Conservation (phyloP, 2,329 filamentous ascomycete genomes). For the Aspergillus tanneri region DNA sequence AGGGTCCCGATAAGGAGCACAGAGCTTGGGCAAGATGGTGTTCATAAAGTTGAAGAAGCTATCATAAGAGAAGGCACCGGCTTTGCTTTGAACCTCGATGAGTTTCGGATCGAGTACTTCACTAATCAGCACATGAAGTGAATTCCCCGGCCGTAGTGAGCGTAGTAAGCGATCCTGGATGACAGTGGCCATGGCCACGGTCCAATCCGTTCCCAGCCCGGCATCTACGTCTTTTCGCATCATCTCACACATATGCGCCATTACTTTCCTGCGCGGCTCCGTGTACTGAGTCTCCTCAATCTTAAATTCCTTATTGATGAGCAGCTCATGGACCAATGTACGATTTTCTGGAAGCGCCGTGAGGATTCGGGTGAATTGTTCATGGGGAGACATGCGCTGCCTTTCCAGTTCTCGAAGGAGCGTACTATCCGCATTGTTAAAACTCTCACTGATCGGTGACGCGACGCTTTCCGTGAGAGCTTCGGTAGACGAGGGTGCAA, state of each 20-base stretch:
- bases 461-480: slow-evolving; percentile 38
- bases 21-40: slow-evolving; percentile 62
- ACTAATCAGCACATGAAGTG: slow-evolving; percentile 60
- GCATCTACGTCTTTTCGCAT: slow-evolving; percentile 59
- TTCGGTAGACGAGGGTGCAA: slow-evolving; percentile 33
- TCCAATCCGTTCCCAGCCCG: slow-evolving; percentile 59
- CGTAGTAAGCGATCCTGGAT: slow-evolving; percentile 61
- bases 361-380: slow-evolving; percentile 53
- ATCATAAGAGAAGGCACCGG: slow-evolving; percentile 62
- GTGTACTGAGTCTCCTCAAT: slow-evolving; percentile 53
- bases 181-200: slow-evolving; percentile 65
- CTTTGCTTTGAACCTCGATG: slow-evolving; percentile 58
- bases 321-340: slow-evolving; percentile 62
- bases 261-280: slow-evolving; percentile 56
- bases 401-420: slow-evolving; percentile 37
- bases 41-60: slow-evolving; percentile 65
- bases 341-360: slow-evolving; percentile 62
- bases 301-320: slow-evolving; percentile 63
- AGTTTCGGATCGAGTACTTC: slow-evolving; percentile 61
- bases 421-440: slow-evolving; percentile 36
- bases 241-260: slow-evolving; percentile 58
- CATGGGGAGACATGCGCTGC: slow-evolving; percentile 38
- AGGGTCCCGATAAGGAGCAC: slow-evolving; percentile 62
- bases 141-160: slow-evolving; percentile 60
- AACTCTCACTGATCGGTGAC: slow-evolving; percentile 43